Conservation (phyloP, 176 grass and related monocot species). For the Tuctoria greenei region DNA sequence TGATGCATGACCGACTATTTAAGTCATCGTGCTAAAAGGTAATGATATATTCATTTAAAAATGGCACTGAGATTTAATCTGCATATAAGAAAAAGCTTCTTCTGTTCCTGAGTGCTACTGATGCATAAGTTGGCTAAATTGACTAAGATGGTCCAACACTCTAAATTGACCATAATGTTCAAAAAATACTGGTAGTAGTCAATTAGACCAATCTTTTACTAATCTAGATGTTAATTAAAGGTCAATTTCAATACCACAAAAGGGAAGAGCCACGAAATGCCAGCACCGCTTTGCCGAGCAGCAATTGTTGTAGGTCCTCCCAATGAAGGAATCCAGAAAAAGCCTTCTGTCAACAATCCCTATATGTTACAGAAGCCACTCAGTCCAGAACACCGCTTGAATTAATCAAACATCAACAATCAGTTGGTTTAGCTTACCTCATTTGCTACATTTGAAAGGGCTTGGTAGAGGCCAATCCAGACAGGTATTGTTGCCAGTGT, state of each 20-base stretch:
- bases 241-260: slow-evolving; percentile 86
- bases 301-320: slow-evolving; percentile 93
- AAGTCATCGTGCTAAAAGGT: neutral
- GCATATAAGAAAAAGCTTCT: neutral
- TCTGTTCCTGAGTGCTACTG: slow-evolving; percentile 8
- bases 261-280: slow-evolving; percentile 97
- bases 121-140: neutral
- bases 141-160: neutral
- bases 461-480: slow-evolving; percentile 97
- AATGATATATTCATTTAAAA: too few species aligned
- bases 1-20: neutral
- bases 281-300: slow-evolving; percentile 89
- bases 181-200: slow-evolving; percentile 5
- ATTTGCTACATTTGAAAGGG: slow-evolving; percentile 98
- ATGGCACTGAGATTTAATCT: neutral
- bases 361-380: slow-evolving; percentile 53
- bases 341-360: slow-evolving; percentile 93
- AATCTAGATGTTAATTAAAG: neutral
- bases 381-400: slow-evolving; percentile 20
- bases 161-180: neutral
- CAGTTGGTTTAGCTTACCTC: slow-evolving; percentile 49
- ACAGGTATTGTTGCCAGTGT: slow-evolving; percentile 98
- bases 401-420: slow-evolving; percentile 13
- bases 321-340: slow-evolving; percentile 99
- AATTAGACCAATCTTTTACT: neutral